These are phyloP conservation scores for Cladochytrium tenue DNA, from an alignment of 371 early-diverging fungal species.

Conservation along the genomic window DNA sequence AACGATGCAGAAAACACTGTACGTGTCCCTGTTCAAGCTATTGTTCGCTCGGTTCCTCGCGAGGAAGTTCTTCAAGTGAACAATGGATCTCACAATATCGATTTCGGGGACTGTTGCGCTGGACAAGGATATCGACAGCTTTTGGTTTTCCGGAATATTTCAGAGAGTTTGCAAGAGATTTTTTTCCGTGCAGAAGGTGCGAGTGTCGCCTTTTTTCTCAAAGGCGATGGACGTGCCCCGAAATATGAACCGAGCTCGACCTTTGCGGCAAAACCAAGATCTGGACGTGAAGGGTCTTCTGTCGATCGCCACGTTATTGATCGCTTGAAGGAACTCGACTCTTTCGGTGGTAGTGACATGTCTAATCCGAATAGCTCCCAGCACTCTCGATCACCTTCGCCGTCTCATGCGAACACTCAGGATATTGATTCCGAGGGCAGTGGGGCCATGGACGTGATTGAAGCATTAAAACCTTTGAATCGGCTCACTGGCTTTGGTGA, in stretches of 20 bases:
- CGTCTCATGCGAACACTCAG: constrained; percentile 10
- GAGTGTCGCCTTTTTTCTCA: constrained; percentile 65
- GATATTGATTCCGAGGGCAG: constrained; percentile 1
- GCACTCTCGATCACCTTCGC: constrained; percentile 24
- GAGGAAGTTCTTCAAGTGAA: constrained; percentile 79
- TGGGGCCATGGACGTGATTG: neutral
- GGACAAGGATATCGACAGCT: constrained; percentile 79
- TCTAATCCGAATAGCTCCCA: constrained; percentile 27
- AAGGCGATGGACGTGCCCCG: constrained; percentile 22
- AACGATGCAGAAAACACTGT: constrained; percentile 84
- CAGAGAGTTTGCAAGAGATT: constrained; percentile 77
- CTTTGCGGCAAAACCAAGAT: neutral
- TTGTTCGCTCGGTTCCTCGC: constrained; percentile 71
- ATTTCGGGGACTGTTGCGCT: constrained; percentile 92
- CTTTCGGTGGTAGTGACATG: constrained; percentile 22
- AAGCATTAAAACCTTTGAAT: neutral
- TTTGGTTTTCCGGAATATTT: constrained; percentile 80
- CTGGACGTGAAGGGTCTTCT: neutral
- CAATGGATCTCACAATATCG: constrained; percentile 69
- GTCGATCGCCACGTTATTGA: neutral
- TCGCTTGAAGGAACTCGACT: constrained; percentile 7
- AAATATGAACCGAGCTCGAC: neutral
- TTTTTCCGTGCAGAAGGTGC: constrained; percentile 79
- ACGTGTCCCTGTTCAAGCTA: constrained; percentile 79
- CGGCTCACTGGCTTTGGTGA: neutral